Evolutionary conservation across 345 rosid species (phyloP), one percentile per base, ranked within the genome.

Genomic region (Adansonia digitata): DNA sequence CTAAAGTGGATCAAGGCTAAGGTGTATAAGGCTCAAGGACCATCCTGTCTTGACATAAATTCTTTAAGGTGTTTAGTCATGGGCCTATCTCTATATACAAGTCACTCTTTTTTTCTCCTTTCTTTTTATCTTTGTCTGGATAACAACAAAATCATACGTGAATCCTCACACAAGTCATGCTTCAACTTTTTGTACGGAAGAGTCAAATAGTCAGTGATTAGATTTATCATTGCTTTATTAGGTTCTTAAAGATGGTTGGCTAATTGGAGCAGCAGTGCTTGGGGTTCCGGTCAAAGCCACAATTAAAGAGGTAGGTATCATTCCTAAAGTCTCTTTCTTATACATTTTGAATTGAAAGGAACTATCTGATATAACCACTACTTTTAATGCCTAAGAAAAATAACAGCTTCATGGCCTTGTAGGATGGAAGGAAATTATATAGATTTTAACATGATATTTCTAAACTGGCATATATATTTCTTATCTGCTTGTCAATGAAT

Each of bases 231-330:
- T 73, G 77, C 46, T 64, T 75, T 43, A 70, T 65, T 76, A 94
- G 98, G 98, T 92, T 18, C 82, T 94, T 62, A 87, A 78, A 78
- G 95, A 94, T 82, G 97, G 91, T 56, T 84, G 80, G 79, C 34
- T 56, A 29, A 82, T 88, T 77, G 97, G 98, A 81, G 98, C 98
- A 80, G 97, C 98, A 22, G 97, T 92, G 11, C 97, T 92, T 55
- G 98, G 98, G 75, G 97, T 94, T 81, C 97, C 95, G 67, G 88
- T 84, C 13, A 94, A 94, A 85, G 98, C 98, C 82, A 94, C 98
- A 51, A 94, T 94, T 70, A 94, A 94, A 79, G 98, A 94, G 96
- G 98, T 92, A 79, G 51, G 34, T 66, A 65, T 69, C 24, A 53
- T 34, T 48, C 27, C 3, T 27, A 2, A 66, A 59, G 14, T 69